Base-by-base conservation (phyloP, 2,329 filamentous ascomycete species). In the Chaetothyriales sp. region DNA sequence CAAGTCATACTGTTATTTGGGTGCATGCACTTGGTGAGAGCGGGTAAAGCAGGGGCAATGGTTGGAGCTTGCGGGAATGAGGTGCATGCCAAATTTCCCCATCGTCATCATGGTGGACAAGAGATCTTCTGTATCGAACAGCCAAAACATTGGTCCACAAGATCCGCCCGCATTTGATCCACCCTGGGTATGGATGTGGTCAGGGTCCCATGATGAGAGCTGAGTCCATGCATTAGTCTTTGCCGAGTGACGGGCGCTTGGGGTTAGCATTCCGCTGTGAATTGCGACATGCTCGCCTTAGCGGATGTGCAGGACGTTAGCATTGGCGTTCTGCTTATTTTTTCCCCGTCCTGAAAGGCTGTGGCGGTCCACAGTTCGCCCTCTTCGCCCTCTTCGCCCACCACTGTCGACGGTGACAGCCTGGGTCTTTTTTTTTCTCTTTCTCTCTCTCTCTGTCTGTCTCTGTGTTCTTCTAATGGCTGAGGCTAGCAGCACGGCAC, bases 231-330 rank as follows among this genome's bases (percentile, higher is more conserved):
- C 32, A 39, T 39, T 39, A 39, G 32, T 39, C 10, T 39, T 39
- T 39, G 32, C 32, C 32, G 32, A 39, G 32, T 39, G 32, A 39
- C 32, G 32, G 32, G 32, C 32, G 32, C 32, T 39, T 39, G 32
- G 32, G 32, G 10, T 39, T 39, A 48, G 46, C 47, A 46, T 57
- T 47, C 55, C 55, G 55, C 53, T 51, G 51, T 55, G 51, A 55
- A 57, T 57, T 55, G 55, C 53, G 55, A 57, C 55, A 57, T 57
- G 50, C 44, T 46, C 44, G 22, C 18, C 44, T 28, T 46, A 46
- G 22, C 44, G 22, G 44, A 28, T 39, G 46, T 32, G 46, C 10
- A 42, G 32, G 15, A 32, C 28, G 46, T 36, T 32, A 18, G 46
- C 32, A 26, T 47, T 19, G 36, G 39, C 42, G 22, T 39, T 39